Conservation (phyloP, 164 flowering plant genomes). For the Macadamia tetraphylla region DNA sequence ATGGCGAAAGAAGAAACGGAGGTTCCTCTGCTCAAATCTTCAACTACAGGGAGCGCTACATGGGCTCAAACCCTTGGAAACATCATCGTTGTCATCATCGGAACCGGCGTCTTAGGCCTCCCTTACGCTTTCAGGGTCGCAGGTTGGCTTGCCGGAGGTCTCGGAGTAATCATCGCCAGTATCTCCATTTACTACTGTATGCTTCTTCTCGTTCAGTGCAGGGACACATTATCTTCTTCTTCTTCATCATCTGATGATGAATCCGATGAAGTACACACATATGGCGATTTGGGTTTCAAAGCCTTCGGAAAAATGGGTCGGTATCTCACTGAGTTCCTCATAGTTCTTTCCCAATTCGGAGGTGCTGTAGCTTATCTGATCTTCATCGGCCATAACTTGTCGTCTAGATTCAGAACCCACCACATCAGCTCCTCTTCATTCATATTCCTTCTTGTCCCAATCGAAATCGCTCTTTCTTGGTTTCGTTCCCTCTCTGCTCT, state of each 20-base stretch:
- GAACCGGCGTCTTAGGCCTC: conserved; percentile 18
- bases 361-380: no score
- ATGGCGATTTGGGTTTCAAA: conserved; percentile 21
- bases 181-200: conserved; percentile 15
- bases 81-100: conserved; percentile 27
- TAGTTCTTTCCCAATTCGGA: no score
- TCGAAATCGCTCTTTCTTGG: conserved; percentile 21
- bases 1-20: neutral
- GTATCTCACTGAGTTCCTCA: conserved; percentile 17
- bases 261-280: conserved; percentile 7
- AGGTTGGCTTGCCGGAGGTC: conserved; percentile 23
- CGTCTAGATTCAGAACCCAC: no score
- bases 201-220: conserved; percentile 12
- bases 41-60: conserved; percentile 12
- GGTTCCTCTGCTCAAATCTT: conserved; percentile 7
- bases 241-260: neutral
- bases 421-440: neutral
- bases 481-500: conserved; percentile 22
- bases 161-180: conserved; percentile 17
- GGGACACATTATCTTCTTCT: conserved; percentile 6
- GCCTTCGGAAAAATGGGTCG: conserved; percentile 22
- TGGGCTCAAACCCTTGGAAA: conserved; percentile 23
- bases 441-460: conserved; percentile 19
- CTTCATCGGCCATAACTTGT: no score
- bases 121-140: conserved; percentile 7